phyloP scores from a whole-genome alignment of 441 rosid genomes.

The Hura crepitans region DNA sequence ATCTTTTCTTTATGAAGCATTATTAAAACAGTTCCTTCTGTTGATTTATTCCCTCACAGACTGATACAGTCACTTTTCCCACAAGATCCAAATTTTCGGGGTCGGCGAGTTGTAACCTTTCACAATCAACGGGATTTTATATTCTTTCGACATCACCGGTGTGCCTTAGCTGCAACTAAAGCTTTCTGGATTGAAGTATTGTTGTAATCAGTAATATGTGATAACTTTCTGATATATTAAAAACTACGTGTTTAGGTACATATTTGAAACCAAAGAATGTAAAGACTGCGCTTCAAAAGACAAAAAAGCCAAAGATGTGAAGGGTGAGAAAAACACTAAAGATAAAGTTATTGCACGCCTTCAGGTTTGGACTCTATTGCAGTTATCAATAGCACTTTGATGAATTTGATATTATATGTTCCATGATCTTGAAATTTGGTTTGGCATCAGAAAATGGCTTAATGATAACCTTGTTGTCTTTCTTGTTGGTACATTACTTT shows the following conservation, averaged over 20 bases:
- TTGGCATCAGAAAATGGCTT: neutral
- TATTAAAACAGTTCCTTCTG: constrained; percentile 10
- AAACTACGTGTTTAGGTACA: constrained; percentile 45
- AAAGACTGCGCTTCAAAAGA: constrained; percentile 45
- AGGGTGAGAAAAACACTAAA: constrained; percentile 34
- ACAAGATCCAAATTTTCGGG: constrained; percentile 73
- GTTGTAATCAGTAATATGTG: neutral
- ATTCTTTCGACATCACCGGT: constrained; percentile 93
- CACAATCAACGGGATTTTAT: constrained; percentile 93
- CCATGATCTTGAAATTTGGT: neutral
- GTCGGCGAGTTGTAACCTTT: constrained; percentile 86
- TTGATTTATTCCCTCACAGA: constrained; percentile 34
- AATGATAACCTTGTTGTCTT: neutral
- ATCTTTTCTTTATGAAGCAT: neutral
- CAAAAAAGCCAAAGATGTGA: constrained; percentile 39
- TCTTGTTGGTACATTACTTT: no score
- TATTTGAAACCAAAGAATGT: constrained; percentile 65
- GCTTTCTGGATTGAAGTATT: neutral
- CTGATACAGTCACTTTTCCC: constrained; percentile 78
- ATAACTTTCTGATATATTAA: neutral
- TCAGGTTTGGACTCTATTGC: constrained; percentile 45
- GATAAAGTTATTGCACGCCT: constrained; percentile 66
- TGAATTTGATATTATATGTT: neutral
- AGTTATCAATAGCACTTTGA: neutral
- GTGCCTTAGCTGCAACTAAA: constrained; percentile 19